Base-by-base conservation (phyloP, 2,329 filamentous ascomycete species). In the Curvularia eragrostidis region DNA sequence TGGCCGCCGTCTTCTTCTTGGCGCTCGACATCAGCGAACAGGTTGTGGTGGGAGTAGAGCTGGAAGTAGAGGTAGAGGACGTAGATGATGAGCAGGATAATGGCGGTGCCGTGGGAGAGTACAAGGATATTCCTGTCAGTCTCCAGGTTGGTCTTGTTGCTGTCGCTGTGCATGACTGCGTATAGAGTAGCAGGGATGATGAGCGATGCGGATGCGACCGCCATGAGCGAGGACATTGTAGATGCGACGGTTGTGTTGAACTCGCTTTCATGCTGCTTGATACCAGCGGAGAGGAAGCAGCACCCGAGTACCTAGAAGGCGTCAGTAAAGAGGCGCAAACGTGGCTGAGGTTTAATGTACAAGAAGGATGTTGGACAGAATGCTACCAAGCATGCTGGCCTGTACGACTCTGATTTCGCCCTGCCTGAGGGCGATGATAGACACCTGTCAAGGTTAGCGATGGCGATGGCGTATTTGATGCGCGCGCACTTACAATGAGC, bases 391-490 rank as follows among this genome's bases (percentile, higher is more conserved):
- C 93, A 98, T 98, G 63, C 92, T 96, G 19, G 94, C 90, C 80
- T 98, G 95, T n/a, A 98, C 94, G 64, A 98, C 93, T 69, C 94
- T 89, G 73, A 97, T 96, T 79, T 98, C 90, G 62, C 88, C 87
- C 68, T 95, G 87, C 65, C 83, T 87, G 44, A 99, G 84, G 18
- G 95, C 95, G 63, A 98, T 90, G 67, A 98, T 94, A 75, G 91
- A 96, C 74, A 96, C 91, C 91, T 94, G 72, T 9, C 8, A 1
- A 19, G 3, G 48, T 46, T 52, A 59, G 62, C 15, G n/a, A 46
- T 62, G 47, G 46, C 39, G 12, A 15, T 24, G 28, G 59, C 28
- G 50, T 42, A 32, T 28, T 36, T 24, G 4, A 24, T 38, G 30
- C 19, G 38, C 23, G 41, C 43, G 54, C 13, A 62, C 70, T 61